phyloP scores from a whole-genome alignment of 352 stramenopile genomes.

The Phytophthora pluvialis region DNA sequence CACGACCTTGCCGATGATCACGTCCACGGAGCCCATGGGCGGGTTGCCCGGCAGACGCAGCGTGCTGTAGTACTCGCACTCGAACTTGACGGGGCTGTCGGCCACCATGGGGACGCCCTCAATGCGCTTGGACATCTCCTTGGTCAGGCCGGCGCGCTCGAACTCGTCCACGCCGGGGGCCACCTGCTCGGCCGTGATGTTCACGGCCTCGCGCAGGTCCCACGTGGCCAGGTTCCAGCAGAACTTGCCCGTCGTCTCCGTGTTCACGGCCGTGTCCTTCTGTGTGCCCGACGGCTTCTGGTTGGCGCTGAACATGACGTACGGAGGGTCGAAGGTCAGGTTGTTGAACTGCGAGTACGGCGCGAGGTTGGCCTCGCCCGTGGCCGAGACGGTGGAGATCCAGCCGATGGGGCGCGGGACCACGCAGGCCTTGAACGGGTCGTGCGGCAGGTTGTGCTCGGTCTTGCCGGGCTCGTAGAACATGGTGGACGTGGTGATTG shows the following conservation, averaged over 20 bases:
- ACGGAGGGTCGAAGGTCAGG: slow-evolving; percentile 38
- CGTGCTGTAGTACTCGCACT: slow-evolving; percentile 46
- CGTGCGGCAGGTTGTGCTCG: slow-evolving; percentile 40
- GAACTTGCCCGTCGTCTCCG: slow-evolving; percentile 37
- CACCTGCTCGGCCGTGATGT: slow-evolving; percentile 39
- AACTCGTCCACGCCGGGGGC: slow-evolving; percentile 37
- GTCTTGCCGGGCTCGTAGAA: slow-evolving; percentile 42
- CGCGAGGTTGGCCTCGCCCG: slow-evolving; percentile 31
- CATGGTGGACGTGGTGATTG: slow-evolving; percentile 14
- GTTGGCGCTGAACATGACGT: slow-evolving; percentile 46
- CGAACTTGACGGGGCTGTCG: slow-evolving; percentile 41
- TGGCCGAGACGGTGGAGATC: slow-evolving; percentile 37
- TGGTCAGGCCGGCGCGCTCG: slow-evolving; percentile 33
- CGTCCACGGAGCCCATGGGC: slow-evolving; percentile 40
- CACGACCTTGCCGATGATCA: slow-evolving; percentile 45
- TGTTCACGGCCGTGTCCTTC: slow-evolving; percentile 41
- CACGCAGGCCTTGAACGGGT: slow-evolving; percentile 42
- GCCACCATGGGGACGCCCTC: slow-evolving; percentile 41
- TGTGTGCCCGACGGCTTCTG: slow-evolving; percentile 37
- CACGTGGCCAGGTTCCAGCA: slow-evolving; percentile 38
- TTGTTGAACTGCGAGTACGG: slow-evolving; percentile 46
- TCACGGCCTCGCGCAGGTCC: slow-evolving; percentile 36
- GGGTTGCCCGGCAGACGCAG: slow-evolving; percentile 40
- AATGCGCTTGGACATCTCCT: slow-evolving; percentile 35
- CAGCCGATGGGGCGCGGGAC: slow-evolving; percentile 36